A percentile compares a stretch with the other conserved stretches of the same genome.
phyloP scores from a whole-genome alignment of 441 rosid species.

The Dalechampia spathulata region DNA sequence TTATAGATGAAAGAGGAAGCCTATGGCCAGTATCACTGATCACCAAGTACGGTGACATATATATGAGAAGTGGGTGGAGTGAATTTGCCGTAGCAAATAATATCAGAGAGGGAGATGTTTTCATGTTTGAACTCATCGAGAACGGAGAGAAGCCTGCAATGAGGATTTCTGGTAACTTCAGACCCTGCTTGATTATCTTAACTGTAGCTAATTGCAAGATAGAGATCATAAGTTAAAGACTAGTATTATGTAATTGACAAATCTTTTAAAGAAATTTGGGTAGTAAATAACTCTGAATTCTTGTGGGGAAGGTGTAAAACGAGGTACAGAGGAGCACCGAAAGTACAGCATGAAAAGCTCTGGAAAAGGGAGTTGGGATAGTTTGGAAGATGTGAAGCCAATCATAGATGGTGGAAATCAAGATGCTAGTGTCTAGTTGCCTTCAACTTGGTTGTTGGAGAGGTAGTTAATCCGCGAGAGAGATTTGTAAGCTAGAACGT shows the following conservation, averaged over 20 bases:
- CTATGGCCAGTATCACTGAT: neutral
- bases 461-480: too few species aligned
- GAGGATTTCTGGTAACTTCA: conserved; percentile 1
- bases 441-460: too few species aligned
- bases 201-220: neutral
- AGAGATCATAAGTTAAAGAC: too few species aligned
- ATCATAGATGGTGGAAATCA: neutral
- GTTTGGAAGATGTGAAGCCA: neutral
- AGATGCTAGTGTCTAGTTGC: too few species aligned
- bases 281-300: neutral
- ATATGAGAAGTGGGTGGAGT: conserved; percentile 3
- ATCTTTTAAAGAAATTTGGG: neutral
- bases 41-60: neutral
- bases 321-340: neutral
- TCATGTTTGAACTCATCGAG: conserved; percentile 6
- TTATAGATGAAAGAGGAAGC: conserved; percentile 5
- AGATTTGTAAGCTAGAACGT: too few species aligned
- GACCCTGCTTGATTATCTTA: neutral
- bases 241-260: too few species aligned
- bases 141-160: neutral
- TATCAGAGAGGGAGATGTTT: conserved; percentile 5
- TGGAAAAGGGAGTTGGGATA: neutral
- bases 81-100: conserved; percentile 1
- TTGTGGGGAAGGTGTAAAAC: neutral
- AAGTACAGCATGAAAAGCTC: neutral